Evolutionary conservation across 1,284 basidiomycete genomes (phyloP), one percentile per base, ranked within the genome.

Genomic region (Bothia castanella): DNA sequence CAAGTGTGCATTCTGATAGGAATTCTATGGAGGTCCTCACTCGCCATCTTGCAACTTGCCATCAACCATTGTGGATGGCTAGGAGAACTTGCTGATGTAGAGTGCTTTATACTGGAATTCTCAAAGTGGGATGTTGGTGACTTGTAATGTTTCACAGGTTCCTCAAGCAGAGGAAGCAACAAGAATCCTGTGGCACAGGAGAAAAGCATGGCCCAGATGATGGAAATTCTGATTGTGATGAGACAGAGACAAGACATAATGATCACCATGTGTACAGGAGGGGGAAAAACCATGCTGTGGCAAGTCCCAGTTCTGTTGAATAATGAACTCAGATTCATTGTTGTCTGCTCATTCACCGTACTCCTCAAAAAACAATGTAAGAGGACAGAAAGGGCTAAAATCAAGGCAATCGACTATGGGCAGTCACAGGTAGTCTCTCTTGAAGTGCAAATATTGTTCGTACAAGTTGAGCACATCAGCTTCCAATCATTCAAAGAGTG

Each of bases 381-480:
- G 4, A 9, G 5, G 0, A 46, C 41, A 2, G 4, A 14, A 21
- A 39, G 14, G 12, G 32, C 32, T 17, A 10, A 7, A n/a, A 35
- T 35, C n/a, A 17, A 4, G 2, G 16, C 16, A 1, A n/a, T 8
- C 4, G 17, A 17, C n/a, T 35, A 8, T n/a, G n/a, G 5, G 3
- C 5, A 3, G 3, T n/a, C 16, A 14, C 16, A 34, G 9, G 5
- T 9, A 3, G 16, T 38, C 17, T 2, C 20, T 0, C 4, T 2
- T 5, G 2, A 13, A 3, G 20, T 46, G 5, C 55, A 54, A n/a
- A 41, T 46, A 3, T 31, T 56, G 1, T 56, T 56, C 1, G 8
- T 54, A n/a, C 55, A 56, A 25, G 55, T 56, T 3, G 55, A 57
- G 20, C 44, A 56, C 4, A n/a, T 56, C 0, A n/a, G n/a, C n/a